These are phyloP conservation scores for Chlorokybus atmophyticus DNA, from an alignment of 139 green algal genomes.

Conservation along the genomic window DNA sequence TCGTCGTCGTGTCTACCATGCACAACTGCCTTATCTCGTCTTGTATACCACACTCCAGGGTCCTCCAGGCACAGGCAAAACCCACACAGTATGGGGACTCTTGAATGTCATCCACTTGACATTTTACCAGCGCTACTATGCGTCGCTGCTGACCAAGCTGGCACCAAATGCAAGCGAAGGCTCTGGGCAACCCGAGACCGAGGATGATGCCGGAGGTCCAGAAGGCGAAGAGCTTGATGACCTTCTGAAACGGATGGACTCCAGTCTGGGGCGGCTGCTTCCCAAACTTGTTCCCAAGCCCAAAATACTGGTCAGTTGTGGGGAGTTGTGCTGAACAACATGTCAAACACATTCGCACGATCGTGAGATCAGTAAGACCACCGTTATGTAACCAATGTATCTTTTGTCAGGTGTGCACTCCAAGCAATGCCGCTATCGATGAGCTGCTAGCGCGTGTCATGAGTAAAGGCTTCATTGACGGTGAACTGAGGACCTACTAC, in stretches of 20 bases:
- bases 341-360: no score
- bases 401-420: constrained; percentile 88
- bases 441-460: constrained; percentile 83
- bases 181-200: neutral
- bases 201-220: neutral
- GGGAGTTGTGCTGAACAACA: neutral
- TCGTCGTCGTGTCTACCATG: no score
- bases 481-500: constrained; percentile 9
- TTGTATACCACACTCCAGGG: constrained; percentile 69
- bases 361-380: no score
- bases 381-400: no score
- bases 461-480: constrained; percentile 47
- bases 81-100: constrained; percentile 78
- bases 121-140: constrained; percentile 61
- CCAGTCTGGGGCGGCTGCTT: neutral
- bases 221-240: neutral
- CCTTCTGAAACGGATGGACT: constrained; percentile 1
- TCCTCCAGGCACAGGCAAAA: constrained; percentile 89
- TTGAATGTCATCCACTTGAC: constrained; percentile 82
- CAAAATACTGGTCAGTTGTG: neutral
- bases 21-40: no score
- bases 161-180: constrained; percentile 1
- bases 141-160: constrained; percentile 7
- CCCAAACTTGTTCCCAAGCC: neutral
- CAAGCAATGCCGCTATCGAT: constrained; percentile 85